phyloP scores from a whole-genome alignment of 2,329 filamentous ascomycete species.

The Thelonectria olida region DNA sequence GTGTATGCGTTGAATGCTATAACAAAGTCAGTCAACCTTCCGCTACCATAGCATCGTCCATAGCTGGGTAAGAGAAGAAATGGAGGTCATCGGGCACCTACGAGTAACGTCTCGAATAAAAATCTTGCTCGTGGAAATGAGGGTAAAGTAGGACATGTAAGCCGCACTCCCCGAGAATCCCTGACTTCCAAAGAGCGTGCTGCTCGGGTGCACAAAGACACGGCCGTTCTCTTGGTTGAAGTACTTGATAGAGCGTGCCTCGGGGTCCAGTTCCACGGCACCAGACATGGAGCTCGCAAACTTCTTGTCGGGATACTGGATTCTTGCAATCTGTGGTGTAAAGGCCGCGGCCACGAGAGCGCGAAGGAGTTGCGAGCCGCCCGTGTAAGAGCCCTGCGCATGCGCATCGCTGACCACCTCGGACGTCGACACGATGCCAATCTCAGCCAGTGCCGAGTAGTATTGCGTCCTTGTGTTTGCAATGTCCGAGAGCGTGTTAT shows the following conservation, averaged over 20 bases:
- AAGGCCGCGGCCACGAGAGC: slow-evolving; percentile 79
- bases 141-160: slow-evolving; percentile 90
- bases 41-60: no score
- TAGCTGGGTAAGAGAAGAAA: no score
- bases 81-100: slow-evolving; percentile 55
- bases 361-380: slow-evolving; percentile 65
- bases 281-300: slow-evolving; percentile 88
- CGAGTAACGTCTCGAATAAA: slow-evolving; percentile 92
- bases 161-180: slow-evolving; percentile 77
- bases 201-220: slow-evolving; percentile 92
- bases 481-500: slow-evolving; percentile 87
- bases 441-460: slow-evolving; percentile 84
- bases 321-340: slow-evolving; percentile 87
- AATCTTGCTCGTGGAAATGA: slow-evolving; percentile 91
- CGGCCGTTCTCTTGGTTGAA: slow-evolving; percentile 86
- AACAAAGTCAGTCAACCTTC: not conserved
- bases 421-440: slow-evolving; percentile 73
- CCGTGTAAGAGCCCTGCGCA: slow-evolving; percentile 26
- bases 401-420: slow-evolving; percentile 43
- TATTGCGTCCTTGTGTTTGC: slow-evolving; percentile 87
- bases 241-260: slow-evolving; percentile 91
- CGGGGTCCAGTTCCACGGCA: slow-evolving; percentile 91
- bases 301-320: slow-evolving; percentile 95
- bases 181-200: slow-evolving; percentile 85
- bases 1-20: slow-evolving; percentile 88